Conservation (phyloP, 176 grass and related monocot genomes). For the Cenchrus purpureus region DNA sequence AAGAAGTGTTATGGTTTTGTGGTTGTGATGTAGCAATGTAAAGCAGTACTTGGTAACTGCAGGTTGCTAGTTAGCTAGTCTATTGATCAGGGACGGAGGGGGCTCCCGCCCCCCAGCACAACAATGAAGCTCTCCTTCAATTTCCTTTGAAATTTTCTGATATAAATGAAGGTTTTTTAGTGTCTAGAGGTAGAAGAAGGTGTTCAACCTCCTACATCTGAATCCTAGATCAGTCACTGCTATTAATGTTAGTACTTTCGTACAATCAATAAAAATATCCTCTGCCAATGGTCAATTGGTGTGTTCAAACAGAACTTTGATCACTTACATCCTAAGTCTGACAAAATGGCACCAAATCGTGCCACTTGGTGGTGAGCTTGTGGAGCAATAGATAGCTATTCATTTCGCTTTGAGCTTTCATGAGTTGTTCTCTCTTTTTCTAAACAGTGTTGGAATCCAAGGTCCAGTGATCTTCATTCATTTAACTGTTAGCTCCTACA, state of each 20-base stretch:
- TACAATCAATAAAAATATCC: neutral
- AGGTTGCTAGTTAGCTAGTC: neutral
- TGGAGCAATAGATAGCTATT: neutral
- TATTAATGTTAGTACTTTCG: slow-evolving; percentile 8
- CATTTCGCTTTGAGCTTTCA: neutral
- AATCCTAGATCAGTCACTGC: too few relatives aligned
- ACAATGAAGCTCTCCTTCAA: too few relatives aligned
- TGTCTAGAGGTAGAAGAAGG: too few relatives aligned
- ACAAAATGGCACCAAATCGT: neutral
- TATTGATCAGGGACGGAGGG: neutral
- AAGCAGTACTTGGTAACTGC: neutral
- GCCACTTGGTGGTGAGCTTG: neutral
- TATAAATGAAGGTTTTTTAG: too few relatives aligned
- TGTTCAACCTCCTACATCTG: too few relatives aligned
- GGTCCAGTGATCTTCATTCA: slow-evolving; percentile 1
- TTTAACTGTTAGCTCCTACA: slow-evolving; percentile 5
- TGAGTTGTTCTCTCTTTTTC: neutral
- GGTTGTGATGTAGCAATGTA: neutral
- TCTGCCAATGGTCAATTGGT: slow-evolving; percentile 11
- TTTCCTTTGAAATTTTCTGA: too few relatives aligned
- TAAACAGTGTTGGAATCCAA: slow-evolving; percentile 18
- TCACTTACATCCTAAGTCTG: neutral
- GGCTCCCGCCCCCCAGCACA: too few relatives aligned
- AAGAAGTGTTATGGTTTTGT: neutral
- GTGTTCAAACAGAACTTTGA: slow-evolving; percentile 33